Evolutionary conservation across 2,329 filamentous ascomycete species (phyloP).

Genomic region (Alternaria viburni): DNA sequence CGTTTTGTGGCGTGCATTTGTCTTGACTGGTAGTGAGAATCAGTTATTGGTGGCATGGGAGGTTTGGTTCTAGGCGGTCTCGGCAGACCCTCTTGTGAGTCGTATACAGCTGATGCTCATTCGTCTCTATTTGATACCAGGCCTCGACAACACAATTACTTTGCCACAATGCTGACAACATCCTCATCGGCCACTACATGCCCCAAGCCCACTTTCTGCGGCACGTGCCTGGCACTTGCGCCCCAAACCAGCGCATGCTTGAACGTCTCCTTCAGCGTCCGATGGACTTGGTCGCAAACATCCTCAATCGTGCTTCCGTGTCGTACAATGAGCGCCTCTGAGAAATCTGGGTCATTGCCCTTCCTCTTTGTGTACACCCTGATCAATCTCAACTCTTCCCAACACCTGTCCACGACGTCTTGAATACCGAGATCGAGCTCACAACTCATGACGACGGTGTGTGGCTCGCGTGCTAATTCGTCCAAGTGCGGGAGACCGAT

Average conservation of each 20-base stretch:
- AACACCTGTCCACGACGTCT: slow-evolving; percentile 93
- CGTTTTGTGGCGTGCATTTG: neutral
- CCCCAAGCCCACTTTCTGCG: slow-evolving; percentile 85
- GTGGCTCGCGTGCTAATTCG: slow-evolving; percentile 85
- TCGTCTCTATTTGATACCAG: neutral
- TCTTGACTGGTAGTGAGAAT: neutral
- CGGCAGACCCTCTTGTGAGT: neutral
- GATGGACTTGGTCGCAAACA: slow-evolving; percentile 93
- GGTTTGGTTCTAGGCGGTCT: neutral
- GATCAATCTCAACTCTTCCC: slow-evolving; percentile 89
- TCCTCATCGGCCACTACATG: slow-evolving; percentile 78
- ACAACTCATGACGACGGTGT: slow-evolving; percentile 97
- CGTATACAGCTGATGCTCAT: neutral
- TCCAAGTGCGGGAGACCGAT: slow-evolving; percentile 94
- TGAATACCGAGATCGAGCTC: slow-evolving; percentile 92
- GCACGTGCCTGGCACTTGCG: slow-evolving; percentile 90
- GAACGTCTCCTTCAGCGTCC: slow-evolving; percentile 95
- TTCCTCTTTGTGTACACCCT: slow-evolving; percentile 90
- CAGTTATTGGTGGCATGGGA: neutral
- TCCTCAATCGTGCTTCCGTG: slow-evolving; percentile 90
- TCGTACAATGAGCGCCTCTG: slow-evolving; percentile 90
- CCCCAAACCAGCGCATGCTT: slow-evolving; percentile 99
- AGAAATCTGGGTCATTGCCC: slow-evolving; percentile 86
- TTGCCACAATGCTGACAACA: slow-evolving; percentile 68
- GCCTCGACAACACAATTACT: slow-evolving; percentile 15